A percentile compares a stretch with the other conserved stretches of the same genome.
Conservation (phyloP, 805 yeast species). For the Saturnispora sekii region DNA sequence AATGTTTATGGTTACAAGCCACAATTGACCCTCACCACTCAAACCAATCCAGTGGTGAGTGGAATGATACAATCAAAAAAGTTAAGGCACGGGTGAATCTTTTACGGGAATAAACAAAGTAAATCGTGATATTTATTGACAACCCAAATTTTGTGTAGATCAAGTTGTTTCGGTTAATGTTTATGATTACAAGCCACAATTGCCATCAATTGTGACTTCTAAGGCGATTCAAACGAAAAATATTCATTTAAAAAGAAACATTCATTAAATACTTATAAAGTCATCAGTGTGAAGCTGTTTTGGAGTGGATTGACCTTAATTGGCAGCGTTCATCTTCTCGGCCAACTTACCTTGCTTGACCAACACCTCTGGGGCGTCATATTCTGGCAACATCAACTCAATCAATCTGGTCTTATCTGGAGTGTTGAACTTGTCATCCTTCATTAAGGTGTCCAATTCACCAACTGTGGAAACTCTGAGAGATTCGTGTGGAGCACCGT, state of each 20-base stretch:
- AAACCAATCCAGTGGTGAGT: too few relatives aligned
- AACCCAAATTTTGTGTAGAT: too few relatives aligned
- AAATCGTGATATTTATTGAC: too few relatives aligned
- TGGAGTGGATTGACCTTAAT: neutral
- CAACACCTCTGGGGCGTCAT: slow-evolving; percentile 63
- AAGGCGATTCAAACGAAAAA: neutral
- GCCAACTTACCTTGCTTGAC: slow-evolving; percentile 55
- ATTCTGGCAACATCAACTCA: slow-evolving; percentile 57
- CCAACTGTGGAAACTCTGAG: slow-evolving; percentile 45
- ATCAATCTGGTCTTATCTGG: slow-evolving; percentile 54
- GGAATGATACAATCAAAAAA: too few relatives aligned
- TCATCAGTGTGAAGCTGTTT: neutral
- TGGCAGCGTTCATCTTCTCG: slow-evolving; percentile 24
- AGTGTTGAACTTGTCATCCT: slow-evolving; percentile 37
- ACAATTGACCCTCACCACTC: too few relatives aligned
- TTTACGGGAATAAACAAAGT: too few relatives aligned
- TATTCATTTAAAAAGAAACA: neutral
- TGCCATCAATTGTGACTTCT: too few relatives aligned
- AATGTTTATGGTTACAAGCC: too few relatives aligned
- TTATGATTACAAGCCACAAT: too few relatives aligned
- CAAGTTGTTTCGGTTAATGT: too few relatives aligned
- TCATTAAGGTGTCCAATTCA: slow-evolving; percentile 45
- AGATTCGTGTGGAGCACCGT: slow-evolving; percentile 43
- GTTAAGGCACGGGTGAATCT: too few relatives aligned
- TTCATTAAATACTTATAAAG: neutral